Base-by-base conservation (phyloP, 129 eudicot species). In the Oenanthe sinensis region DNA sequence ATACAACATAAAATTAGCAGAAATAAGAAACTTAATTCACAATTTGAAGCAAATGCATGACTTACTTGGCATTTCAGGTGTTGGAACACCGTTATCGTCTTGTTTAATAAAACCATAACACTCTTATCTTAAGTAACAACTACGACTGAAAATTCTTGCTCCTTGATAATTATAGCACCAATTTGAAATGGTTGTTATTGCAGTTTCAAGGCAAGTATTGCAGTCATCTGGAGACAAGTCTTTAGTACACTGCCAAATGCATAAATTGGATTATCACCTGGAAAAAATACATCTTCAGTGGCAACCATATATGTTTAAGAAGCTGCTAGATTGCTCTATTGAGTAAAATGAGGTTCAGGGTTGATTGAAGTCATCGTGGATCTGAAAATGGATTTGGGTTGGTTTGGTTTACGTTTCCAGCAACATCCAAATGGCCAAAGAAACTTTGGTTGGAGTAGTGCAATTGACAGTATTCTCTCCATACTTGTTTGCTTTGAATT, bases 161-260 rank as follows among this genome's bases (percentile, higher is more conserved):
- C 83, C 83, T 43, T 42, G 22, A 6, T 68, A 80, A 1, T 0
- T 0, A 54, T 74, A 24, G 30, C 14, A 22, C 52, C 49, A 79
- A 28, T 44, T 48, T 11, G 74, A 80, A 80, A 75, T 44, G 45
- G 75, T 47, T 44, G 83, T 30, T 22, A 80, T 74, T 60, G 79
- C 75, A 28, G 24, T 20, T 62, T 16, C 10, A 28, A 83, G 78
- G 73, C 86, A 83, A 2, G 47, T 14, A 6, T 15, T 1, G 33
- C 82, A 83, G 33, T 68, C 73, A 12, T 46, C 36, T 9, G 77
- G 40, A 16, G 79, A 74, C 73, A 83, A 79, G 75, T 78, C 82
- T 30, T 67, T 14, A 63, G 83, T 74, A 67, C 86, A 83, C 83
- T 75, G 83, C 40, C 82, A 45, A 79, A 24, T 3, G 79, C 80